Evolutionary conservation across 108 stramenopile genomes (phyloP), one percentile per base, ranked within the genome.

Genomic region (Conticribra weissflogii): DNA sequence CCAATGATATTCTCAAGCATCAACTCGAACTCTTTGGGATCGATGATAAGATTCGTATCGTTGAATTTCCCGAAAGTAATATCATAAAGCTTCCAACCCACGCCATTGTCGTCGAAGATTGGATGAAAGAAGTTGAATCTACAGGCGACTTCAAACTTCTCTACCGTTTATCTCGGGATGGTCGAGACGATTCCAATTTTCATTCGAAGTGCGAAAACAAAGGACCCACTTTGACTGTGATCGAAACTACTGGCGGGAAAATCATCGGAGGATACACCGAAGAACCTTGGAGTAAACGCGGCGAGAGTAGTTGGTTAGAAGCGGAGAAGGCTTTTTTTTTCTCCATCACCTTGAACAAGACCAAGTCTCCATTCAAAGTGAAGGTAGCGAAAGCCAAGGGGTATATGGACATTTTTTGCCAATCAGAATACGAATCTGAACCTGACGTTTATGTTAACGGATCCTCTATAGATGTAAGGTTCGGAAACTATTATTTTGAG

Each of bases 1-100:
- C 53, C 27, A 31, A 71, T 48, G 28, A 55, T 18, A 56, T 63
- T 45, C 61, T 72, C 28, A 17, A 8, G 46, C 45, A 62, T 23
- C 62, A 72, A 31, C 23, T 63, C 27, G 32, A 72, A 29, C 61
- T 72, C 1, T 72, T 72, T 47, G 61, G 71, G n/a, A 16, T 72
- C 12, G 21, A 34, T 18, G 14, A 32, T 4, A 47, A 3, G 3
- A 15, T 21, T 1, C 32, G 53, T 23, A 28, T 3, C 16, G 8
- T 7, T 22, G 12, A 41, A 41, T 12, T 36, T 8, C 62, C 44
- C 15, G 60, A 72, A 0, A 72, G 71, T 44, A 62, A 33, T 15
- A 54, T 72, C 32, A 47, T 72, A 3, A 62, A 51, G 29, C 18
- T 36, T 18, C 2, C 19, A 30, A 28, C 1, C 7, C 28, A 63